Conservation (phyloP, 768 basidiomycete genomes). For the Rossbeevera mucosa region DNA sequence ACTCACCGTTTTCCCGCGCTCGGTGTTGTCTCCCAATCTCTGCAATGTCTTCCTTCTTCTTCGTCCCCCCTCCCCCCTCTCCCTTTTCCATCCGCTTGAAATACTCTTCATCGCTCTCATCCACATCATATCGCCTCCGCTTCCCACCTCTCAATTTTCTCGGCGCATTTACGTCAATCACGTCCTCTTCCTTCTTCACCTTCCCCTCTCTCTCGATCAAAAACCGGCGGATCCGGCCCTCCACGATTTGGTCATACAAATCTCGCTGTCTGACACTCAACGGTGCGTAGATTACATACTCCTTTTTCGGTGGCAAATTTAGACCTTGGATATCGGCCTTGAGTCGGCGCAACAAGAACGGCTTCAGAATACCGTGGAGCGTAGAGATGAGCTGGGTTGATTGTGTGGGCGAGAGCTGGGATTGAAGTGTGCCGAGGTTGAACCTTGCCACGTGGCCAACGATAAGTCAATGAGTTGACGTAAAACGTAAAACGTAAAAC, state of each 20-base stretch:
- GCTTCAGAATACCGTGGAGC: conserved; percentile 88
- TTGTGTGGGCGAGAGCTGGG: conserved; percentile 51
- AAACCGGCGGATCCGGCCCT: conserved; percentile 65
- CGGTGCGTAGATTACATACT: conserved; percentile 91
- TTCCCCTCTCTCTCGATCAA: conserved; percentile 38
- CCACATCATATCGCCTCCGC: conserved; percentile 48
- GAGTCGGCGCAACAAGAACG: conserved; percentile 88
- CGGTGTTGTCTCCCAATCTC: conserved; percentile 56
- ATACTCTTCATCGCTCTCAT: conserved; percentile 60
- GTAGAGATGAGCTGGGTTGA: conserved; percentile 67
- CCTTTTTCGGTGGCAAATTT: conserved; percentile 81
- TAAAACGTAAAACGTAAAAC: background rate
- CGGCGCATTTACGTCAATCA: conserved; percentile 29
- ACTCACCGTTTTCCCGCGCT: conserved; percentile 56
- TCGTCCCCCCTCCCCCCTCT: conserved; percentile 33
- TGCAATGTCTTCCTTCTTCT: conserved; percentile 42
- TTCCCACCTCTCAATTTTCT: conserved; percentile 34
- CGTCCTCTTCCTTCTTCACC: conserved; percentile 16
- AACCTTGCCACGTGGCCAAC: conserved; percentile 48
- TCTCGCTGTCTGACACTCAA: conserved; percentile 79
- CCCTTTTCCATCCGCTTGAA: conserved; percentile 56
- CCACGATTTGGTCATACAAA: conserved; percentile 76
- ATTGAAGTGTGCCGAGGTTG: conserved; percentile 62
- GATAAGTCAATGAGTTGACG: background rate
- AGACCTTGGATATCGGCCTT: conserved; percentile 81